These are phyloP conservation scores for Scheffersomyces ergatensis DNA, from an alignment of 805 yeast species.

Conservation along the genomic window DNA sequence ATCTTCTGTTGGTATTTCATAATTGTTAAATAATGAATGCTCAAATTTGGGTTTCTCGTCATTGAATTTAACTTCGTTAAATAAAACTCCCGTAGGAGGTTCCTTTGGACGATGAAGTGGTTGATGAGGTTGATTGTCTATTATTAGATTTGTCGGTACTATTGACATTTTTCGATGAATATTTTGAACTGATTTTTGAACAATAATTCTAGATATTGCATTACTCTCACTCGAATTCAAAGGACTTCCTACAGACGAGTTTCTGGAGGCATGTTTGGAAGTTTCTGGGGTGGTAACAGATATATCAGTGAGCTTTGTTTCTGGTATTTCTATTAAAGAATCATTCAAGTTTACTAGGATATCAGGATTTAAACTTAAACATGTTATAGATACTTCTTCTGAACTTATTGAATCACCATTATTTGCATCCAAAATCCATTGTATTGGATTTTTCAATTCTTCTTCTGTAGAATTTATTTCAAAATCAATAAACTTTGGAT, in stretches of 20 bases:
- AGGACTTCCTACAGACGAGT: slow-evolving; percentile 21
- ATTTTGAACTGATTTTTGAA: slow-evolving; percentile 10
- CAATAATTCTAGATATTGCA: slow-evolving; percentile 7
- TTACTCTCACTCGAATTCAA: slow-evolving; percentile 9
- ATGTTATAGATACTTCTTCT: slow-evolving; percentile 21
- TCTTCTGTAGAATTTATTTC: slow-evolving; percentile 15
- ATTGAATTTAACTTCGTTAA: slow-evolving; percentile 23
- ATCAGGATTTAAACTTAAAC: slow-evolving; percentile 20
- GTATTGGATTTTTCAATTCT: slow-evolving; percentile 16
- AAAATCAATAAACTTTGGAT: slow-evolving; percentile 43
- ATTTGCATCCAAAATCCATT: slow-evolving; percentile 17
- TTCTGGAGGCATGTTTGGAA: slow-evolving; percentile 12
- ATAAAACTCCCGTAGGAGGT: slow-evolving; percentile 9
- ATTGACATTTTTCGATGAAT: slow-evolving; percentile 24
- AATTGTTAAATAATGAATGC: background rate
- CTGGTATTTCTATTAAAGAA: background rate
- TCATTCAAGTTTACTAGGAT: slow-evolving; percentile 3
- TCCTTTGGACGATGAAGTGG: too few relatives aligned
- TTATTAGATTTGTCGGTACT: slow-evolving; percentile 23
- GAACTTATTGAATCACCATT: slow-evolving; percentile 11
- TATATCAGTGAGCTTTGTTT: background rate
- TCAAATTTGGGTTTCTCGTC: slow-evolving; percentile 1
- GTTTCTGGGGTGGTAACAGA: slow-evolving; percentile 4
- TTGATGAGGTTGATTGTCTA: slow-evolving; percentile 6
- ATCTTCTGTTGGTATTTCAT: slow-evolving; percentile 1